Base-by-base conservation (phyloP, 2,329 filamentous ascomycete genomes). In the Nemania bipapillata region DNA sequence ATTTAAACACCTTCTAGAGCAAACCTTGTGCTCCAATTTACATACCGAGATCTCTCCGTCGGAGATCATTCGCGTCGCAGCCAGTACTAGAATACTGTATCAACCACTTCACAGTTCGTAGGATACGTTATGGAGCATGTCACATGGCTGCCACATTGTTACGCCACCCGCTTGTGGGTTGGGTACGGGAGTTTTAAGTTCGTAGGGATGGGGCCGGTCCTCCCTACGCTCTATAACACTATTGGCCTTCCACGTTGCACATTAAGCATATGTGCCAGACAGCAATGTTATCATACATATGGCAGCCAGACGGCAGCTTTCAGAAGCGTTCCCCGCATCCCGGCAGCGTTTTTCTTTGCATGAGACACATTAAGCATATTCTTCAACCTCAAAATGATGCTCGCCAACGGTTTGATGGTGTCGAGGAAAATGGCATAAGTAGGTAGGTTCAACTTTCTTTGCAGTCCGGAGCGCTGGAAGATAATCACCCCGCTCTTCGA, bases 51-150 rank as follows among this genome's bases (percentile, higher is more conserved):
- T 57, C 35, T 58, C 32, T 28, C 53, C 26, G 28, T 37, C 7
- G 22, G 17, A n/a, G 56, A 49, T 32, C 28, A 22, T 8, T 32
- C 15, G 4, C 37, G 15, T 56, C 28, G 20, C 32, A 52, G 12
- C 35, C 57, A 68, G 62, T 65, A 65, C 9, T 32, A 53, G 26
- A 20, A 58, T 49, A 68, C 66, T 62, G 62, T 65, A 30, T 12
- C 8, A 22, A 37, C 6, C 22, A 28, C 42, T 7, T 12, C 22
- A 61, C 56, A 61, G 56, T 47, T 52, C 35, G 32, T 8, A 2
- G 7, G 22, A 11, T 47, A 17, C 54, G 30, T 60, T 49, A 59
- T 52, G 28, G 26, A 22, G 22, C 24, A 22, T 35, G 45, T 53
- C 24, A 55, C 65, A 57, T 35, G 37, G 28, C 12, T 22, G n/a